Percentiles rank a stretch among this genome's conserved stretches.
phyloP scores from a whole-genome alignment of 139 green algal genomes.

The Yamagishiella unicocca region DNA sequence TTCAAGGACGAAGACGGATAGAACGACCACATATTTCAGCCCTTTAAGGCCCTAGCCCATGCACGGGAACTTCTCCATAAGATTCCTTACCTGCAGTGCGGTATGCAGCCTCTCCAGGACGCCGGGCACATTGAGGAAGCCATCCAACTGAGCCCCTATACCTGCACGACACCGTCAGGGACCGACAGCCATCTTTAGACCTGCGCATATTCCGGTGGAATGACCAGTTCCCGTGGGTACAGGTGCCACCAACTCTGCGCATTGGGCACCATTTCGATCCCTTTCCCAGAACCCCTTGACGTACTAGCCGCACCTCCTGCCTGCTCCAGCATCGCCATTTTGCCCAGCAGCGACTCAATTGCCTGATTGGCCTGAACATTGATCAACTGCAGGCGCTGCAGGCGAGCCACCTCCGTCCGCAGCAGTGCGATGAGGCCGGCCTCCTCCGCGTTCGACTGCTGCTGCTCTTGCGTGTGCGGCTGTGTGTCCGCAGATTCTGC shows the following conservation, averaged over 20 bases:
- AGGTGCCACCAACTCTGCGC: no score
- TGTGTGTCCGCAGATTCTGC: neutral
- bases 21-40: no score
- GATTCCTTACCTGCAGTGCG: conserved; percentile 17
- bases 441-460: neutral
- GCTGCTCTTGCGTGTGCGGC: neutral
- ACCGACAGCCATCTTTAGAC: no score
- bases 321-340: neutral
- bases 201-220: no score
- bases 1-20: no score
- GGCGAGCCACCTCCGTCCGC: neutral
- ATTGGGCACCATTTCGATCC: no score
- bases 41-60: no score
- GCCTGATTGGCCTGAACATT: conserved; percentile 1
- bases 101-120: conserved; percentile 9
- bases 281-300: no score
- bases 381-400: conserved; percentile 4
- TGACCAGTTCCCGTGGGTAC: no score
- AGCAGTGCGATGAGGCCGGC: neutral
- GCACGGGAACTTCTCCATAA: neutral
- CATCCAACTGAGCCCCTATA: neutral
- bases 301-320: neutral
- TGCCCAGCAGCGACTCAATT: conserved; percentile 4
- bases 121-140: neutral
- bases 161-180: no score